Evolutionary conservation across 2,329 filamentous ascomycete species (phyloP).

Genomic region (Neonectria faginata): DNA sequence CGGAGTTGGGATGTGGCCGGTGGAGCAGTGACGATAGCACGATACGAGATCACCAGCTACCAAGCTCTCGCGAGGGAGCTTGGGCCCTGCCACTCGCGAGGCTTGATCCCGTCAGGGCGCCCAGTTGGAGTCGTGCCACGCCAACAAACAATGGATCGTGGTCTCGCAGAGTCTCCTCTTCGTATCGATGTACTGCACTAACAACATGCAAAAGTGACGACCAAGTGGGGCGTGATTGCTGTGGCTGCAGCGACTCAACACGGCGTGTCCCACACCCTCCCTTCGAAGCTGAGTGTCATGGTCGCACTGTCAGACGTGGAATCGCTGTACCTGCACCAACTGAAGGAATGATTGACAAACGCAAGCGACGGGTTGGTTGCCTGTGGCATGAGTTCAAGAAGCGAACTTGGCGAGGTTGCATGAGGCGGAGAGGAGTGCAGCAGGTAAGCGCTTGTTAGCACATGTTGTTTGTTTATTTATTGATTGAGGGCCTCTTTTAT

Average conservation of each 20-base stretch:
- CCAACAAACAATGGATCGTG: conserved; percentile 18
- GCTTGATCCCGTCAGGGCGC: conserved; percentile 21
- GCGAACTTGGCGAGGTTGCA: conserved; percentile 16
- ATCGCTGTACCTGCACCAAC: conserved; percentile 37
- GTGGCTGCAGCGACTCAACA: conserved; percentile 40
- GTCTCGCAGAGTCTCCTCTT: conserved; percentile 11
- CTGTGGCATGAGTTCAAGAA: conserved; percentile 26
- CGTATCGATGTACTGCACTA: conserved; percentile 36
- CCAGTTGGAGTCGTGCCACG: conserved; percentile 12
- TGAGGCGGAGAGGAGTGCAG: conserved; percentile 10
- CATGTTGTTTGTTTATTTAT: conserved; percentile 13
- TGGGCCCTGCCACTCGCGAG: conserved; percentile 33
- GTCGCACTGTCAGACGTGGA: conserved; percentile 43
- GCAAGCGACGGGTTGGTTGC: conserved; percentile 33
- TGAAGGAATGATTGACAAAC: conserved; percentile 33
- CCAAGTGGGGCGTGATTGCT: conserved; percentile 36
- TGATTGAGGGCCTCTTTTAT: too few species aligned
- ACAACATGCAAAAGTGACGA: conserved; percentile 30
- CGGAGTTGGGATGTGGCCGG: conserved; percentile 28
- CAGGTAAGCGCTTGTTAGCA: conserved; percentile 2
- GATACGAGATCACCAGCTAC: conserved; percentile 24
- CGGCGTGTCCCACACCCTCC: conserved; percentile 33
- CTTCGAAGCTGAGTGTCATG: conserved; percentile 36
- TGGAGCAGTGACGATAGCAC: conserved; percentile 28
- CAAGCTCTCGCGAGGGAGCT: conserved; percentile 34